Evolutionary conservation across 371 early-diverging fungal species (phyloP), one percentile per base, ranked within the genome.

Genomic region (Conidiobolus coronatus): DNA sequence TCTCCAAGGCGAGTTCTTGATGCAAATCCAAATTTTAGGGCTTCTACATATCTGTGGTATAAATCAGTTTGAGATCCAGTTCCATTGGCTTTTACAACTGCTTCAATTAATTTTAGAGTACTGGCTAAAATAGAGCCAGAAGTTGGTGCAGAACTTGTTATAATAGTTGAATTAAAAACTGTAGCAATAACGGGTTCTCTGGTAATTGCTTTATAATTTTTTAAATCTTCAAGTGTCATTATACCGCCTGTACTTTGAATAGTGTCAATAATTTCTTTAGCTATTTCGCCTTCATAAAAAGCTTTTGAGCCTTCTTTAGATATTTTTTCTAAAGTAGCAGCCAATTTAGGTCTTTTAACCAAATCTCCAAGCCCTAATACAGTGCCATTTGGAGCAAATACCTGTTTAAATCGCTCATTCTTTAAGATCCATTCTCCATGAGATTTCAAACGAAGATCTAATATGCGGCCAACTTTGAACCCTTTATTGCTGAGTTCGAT

Each of bases 261-360:
- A 2, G 75, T 68, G 15, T 73, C 58, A 2, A 91, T 79, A 13
- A 96, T 57, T 29, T 50, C 49, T 12, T 70, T 60, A 0, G 90
- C 92, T 54, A 99, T 81, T 19, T 56, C 50, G 20, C 95, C 95
- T 24, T 56, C 63, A 57, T 98, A 98, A 61, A 98, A 99, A 8
- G 65, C 74, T 50, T 71, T 59, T 0, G 83, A 63, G 0, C 98
- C 98, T 41, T 89, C 57, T 17, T 61, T 55, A 0, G 90, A 78
- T 40, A 99, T 67, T 2, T 45, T 59, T 53, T 80, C 71, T 33
- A 99, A 61, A 0, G 98, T 93, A 40, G 70, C 52, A 0, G 88
- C 95, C 12, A 81, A 68, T 22, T 66, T 75, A n/a, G 68, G 58
- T 2, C 97, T 67, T 37, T 64, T 63, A 42, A 97, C 67, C 11